A percentile compares a stretch with the other conserved stretches of the same genome.
Evolutionary conservation across 306 rosid genomes (phyloP).

Genomic region (Lagenaria siceraria): DNA sequence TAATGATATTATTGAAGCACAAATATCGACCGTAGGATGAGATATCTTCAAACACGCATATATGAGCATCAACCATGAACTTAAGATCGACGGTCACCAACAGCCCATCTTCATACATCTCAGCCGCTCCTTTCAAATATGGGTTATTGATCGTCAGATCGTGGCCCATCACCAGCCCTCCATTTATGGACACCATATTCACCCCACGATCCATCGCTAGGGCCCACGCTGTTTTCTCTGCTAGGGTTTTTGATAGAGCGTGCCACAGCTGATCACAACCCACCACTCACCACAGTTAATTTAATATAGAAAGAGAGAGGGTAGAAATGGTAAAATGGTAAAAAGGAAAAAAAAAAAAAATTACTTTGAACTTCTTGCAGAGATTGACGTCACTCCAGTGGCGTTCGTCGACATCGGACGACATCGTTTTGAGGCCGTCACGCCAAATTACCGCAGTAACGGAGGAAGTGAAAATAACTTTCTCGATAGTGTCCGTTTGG

Average conservation of each 20-base stretch:
- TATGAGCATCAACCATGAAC: slow-evolving; percentile 19
- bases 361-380: slow-evolving; percentile 21
- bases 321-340: neutral
- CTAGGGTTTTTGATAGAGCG: slow-evolving; percentile 19
- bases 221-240: slow-evolving; percentile 26
- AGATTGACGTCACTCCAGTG: slow-evolving; percentile 26
- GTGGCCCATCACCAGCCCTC: slow-evolving; percentile 19
- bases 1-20: slow-evolving; percentile 22
- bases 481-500: slow-evolving; percentile 18
- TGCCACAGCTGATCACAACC: slow-evolving; percentile 22
- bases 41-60: slow-evolving; percentile 20
- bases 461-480: slow-evolving; percentile 24
- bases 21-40: slow-evolving; percentile 24
- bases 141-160: slow-evolving; percentile 17
- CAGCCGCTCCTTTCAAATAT: slow-evolving; percentile 26
- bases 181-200: slow-evolving; percentile 24
- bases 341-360: neutral
- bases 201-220: slow-evolving; percentile 29
- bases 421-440: slow-evolving; percentile 7
- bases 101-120: slow-evolving; percentile 26
- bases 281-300: neutral
- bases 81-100: slow-evolving; percentile 24
- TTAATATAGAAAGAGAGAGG: neutral
- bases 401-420: slow-evolving; percentile 15
- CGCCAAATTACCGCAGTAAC: slow-evolving; percentile 24